phyloP scores from a whole-genome alignment of 2,329 filamentous ascomycete species.

The Cercospora sp. region DNA sequence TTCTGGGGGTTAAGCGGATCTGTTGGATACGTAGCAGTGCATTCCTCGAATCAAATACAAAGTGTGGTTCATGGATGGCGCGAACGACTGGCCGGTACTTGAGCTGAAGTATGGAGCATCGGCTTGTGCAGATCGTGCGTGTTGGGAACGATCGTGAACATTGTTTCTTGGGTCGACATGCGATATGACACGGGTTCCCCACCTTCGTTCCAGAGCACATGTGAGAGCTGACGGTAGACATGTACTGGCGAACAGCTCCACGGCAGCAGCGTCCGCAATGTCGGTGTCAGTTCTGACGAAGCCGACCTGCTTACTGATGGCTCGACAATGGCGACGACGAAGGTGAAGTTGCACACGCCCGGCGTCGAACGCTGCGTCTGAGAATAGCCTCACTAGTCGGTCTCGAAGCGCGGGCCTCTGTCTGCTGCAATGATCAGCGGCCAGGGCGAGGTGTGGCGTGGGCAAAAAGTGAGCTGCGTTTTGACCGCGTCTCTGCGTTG shows the following conservation, averaged over 20 bases:
- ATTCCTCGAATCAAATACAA: not conserved
- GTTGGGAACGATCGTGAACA: not conserved
- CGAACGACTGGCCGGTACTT: not conserved
- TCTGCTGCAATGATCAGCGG: not conserved
- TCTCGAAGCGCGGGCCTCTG: not conserved
- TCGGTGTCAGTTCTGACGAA: not conserved
- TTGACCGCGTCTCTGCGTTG: not conserved
- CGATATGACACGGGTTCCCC: not conserved
- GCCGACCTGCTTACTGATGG: not conserved
- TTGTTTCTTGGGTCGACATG: not conserved
- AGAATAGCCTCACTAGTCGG: conserved; percentile 6
- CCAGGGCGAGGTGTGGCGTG: not conserved
- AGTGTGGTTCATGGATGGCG: not conserved
- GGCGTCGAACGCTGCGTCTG: not conserved
- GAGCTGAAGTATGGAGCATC: not conserved
- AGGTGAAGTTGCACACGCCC: not conserved
- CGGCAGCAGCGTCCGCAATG: not conserved
- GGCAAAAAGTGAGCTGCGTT: not conserved
- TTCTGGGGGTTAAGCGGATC: conserved; percentile 8
- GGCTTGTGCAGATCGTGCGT: conserved; percentile 1
- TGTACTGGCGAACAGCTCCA: not conserved
- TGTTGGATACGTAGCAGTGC: not conserved
- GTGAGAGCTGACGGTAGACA: not conserved
- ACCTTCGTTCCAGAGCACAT: not conserved
- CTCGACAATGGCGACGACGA: not conserved